phyloP scores from a whole-genome alignment of 176 grass and related monocot genomes.

The Juncus effusus region DNA sequence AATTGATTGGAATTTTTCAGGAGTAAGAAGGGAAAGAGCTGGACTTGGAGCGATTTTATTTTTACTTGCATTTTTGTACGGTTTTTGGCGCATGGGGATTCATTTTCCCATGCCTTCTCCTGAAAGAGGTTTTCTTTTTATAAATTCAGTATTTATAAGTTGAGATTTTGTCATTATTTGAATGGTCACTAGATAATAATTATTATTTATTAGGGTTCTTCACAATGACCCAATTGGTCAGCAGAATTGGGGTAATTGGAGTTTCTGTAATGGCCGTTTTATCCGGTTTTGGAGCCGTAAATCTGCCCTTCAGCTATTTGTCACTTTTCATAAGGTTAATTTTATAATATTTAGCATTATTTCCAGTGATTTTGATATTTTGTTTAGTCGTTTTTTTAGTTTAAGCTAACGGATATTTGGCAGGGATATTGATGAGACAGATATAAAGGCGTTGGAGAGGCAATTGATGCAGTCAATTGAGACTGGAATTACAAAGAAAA shows the following conservation, averaged over 20 bases:
- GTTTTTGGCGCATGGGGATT: conserved; percentile 97
- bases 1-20: conserved; percentile 37
- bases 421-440: conserved; percentile 88
- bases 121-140: conserved; percentile 57
- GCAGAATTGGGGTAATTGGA: conserved; percentile 86
- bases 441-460: conserved; percentile 86
- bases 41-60: conserved; percentile 57
- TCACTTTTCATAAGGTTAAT: conserved; percentile 93
- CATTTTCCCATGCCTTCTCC: conserved; percentile 99
- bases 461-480: conserved; percentile 95
- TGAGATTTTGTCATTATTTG: not conserved
- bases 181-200: not conserved
- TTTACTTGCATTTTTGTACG: conserved; percentile 78
- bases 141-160: not conserved
- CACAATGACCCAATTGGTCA: conserved; percentile 86
- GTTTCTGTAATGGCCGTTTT: conserved; percentile 84
- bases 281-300: conserved; percentile 93
- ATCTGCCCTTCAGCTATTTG: conserved; percentile 90
- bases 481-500: conserved; percentile 80
- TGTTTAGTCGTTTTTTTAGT: conserved; percentile 27
- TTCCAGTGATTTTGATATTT: conserved; percentile 4
- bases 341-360: not conserved
- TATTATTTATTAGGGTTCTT: conserved; percentile 59
- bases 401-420: conserved; percentile 9
- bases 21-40: conserved; percentile 71